Evolutionary conservation across 2,329 filamentous ascomycete genomes (phyloP).

Genomic region (Penicillium digitatum): DNA sequence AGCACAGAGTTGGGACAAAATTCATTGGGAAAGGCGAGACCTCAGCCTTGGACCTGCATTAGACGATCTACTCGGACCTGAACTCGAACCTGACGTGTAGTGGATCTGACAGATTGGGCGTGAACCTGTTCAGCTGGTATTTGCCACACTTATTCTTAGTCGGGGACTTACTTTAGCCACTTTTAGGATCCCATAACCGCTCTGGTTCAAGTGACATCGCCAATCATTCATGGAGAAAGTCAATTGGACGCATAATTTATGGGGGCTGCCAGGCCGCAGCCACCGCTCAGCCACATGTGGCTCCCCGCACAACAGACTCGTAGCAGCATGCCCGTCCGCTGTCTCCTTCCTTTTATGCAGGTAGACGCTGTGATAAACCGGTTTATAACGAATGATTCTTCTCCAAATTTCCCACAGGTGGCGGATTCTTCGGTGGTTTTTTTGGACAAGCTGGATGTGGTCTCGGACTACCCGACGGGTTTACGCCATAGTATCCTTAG

Average conservation of each 20-base stretch:
- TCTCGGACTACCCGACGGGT: neutral
- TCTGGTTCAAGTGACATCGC: neutral
- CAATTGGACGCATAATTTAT: neutral
- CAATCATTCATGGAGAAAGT: neutral
- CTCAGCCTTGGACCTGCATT: slow-evolving; percentile 10
- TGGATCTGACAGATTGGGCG: slow-evolving; percentile 5
- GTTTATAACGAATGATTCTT: neutral
- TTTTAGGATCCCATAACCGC: neutral
- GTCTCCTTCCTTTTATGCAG: neutral
- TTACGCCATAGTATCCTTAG: neutral
- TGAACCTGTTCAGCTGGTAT: slow-evolving; percentile 7
- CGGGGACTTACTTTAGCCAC: neutral
- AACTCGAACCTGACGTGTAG: slow-evolving; percentile 1
- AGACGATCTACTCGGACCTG: slow-evolving; percentile 2
- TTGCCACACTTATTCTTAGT: slow-evolving; percentile 9
- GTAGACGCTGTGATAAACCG: slow-evolving; percentile 6
- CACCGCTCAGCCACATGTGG: slow-evolving; percentile 25
- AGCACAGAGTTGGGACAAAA: neutral
- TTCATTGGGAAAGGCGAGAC: neutral
- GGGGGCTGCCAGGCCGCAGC: slow-evolving; percentile 3
- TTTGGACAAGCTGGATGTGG: neutral
- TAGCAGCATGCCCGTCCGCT: neutral
- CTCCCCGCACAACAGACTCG: slow-evolving; percentile 9
- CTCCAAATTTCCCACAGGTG: neutral
- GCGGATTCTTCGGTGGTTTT: neutral